Percentiles rank a stretch among this genome's conserved stretches.
Evolutionary conservation across 371 early-diverging fungal species (phyloP).

Genomic region (Apophysomyces trapeziformis): DNA sequence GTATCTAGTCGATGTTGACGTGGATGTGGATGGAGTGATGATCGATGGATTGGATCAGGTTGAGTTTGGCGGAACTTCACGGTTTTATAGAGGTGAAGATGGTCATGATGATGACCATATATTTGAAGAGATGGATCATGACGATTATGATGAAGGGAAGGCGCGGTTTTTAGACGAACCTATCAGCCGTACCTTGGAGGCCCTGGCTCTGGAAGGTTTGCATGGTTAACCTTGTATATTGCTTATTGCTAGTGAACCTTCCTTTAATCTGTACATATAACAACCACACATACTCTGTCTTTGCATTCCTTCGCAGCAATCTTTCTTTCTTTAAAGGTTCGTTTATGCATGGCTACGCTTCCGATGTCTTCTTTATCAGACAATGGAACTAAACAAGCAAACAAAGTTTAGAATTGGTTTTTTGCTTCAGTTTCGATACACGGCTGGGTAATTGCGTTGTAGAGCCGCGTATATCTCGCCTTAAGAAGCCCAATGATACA

Average conservation of each 20-base stretch:
- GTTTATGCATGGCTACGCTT: too few species aligned
- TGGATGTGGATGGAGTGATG: conserved; percentile 57
- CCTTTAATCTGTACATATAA: neutral
- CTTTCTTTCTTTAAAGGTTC: too few species aligned
- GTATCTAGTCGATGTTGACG: conserved; percentile 54
- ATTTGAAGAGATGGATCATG: conserved; percentile 31
- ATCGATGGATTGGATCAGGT: conserved; percentile 55
- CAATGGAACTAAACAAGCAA: too few species aligned
- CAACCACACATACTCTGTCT: neutral
- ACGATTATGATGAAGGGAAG: conserved; percentile 25
- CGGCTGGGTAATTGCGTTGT: too few species aligned
- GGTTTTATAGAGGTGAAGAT: conserved; percentile 28
- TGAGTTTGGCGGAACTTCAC: conserved; percentile 23
- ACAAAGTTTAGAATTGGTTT: too few species aligned
- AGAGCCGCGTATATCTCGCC: too few species aligned
- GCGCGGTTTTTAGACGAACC: conserved; percentile 29
- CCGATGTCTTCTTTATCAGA: too few species aligned
- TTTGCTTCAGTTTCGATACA: too few species aligned
- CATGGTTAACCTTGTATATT: conserved; percentile 7
- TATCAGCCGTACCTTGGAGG: conserved; percentile 50
- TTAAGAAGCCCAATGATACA: too few species aligned
- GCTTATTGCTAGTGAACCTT: neutral
- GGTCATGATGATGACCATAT: conserved; percentile 21
- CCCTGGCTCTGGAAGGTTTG: conserved; percentile 49
- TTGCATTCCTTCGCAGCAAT: too few species aligned